phyloP scores from a whole-genome alignment of 2,329 filamentous ascomycete species.

The Colletotrichum chlorophyti region DNA sequence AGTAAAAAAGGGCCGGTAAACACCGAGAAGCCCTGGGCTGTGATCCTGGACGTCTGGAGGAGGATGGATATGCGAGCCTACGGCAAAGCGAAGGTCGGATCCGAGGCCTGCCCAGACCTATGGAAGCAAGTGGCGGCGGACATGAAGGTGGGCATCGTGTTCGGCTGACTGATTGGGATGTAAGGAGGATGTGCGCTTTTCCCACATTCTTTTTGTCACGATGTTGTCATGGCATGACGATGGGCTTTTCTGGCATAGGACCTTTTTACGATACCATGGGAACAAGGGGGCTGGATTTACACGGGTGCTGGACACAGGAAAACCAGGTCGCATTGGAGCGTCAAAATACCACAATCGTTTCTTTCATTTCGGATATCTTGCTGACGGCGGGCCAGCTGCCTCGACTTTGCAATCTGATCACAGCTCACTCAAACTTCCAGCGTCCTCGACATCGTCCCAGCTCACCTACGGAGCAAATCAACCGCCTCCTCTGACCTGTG shows the following conservation, averaged over 20 bases:
- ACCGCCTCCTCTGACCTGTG: not conserved
- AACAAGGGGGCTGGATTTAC: not conserved
- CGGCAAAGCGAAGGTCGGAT: conserved; percentile 15
- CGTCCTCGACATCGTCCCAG: no score
- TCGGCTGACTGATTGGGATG: no score
- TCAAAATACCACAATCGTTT: conserved; percentile 6
- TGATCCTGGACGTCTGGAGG: conserved; percentile 27
- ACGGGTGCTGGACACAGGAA: not conserved
- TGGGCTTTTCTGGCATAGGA: not conserved
- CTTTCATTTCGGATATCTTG: not conserved
- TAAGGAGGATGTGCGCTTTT: not conserved
- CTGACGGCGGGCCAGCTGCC: no score
- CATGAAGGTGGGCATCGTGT: conserved; percentile 27
- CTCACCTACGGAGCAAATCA: not conserved
- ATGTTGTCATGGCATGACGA: not conserved
- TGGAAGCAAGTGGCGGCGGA: conserved; percentile 26
- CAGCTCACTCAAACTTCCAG: no score
- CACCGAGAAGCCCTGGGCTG: conserved; percentile 27
- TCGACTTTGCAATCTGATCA: no score
- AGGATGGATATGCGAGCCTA: conserved; percentile 27
- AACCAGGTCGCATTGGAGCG: not conserved
- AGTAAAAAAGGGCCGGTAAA: conserved; percentile 21
- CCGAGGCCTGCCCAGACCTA: conserved; percentile 17
- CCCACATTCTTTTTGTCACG: no score
- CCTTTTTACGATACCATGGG: not conserved